These are phyloP conservation scores for Leavenworthia alabamica DNA, from an alignment of 345 rosid species.

Conservation along the genomic window DNA sequence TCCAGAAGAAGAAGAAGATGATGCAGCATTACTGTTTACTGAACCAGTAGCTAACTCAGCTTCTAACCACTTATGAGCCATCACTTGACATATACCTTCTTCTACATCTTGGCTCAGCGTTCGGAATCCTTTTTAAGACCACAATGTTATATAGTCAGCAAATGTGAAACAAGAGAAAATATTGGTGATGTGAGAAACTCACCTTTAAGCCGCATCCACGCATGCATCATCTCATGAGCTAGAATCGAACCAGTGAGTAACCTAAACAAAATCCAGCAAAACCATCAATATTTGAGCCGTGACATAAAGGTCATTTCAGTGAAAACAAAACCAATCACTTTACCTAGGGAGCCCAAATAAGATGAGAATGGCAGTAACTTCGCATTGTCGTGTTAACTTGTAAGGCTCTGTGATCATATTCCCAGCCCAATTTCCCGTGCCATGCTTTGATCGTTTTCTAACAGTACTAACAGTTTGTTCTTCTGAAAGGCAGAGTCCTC, in stretches of 20 bases:
- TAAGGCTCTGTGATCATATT: constrained; percentile 74
- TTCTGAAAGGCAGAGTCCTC: constrained; percentile 98
- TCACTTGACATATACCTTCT: constrained; percentile 96
- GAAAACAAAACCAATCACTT: background rate
- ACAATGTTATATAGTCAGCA: constrained; percentile 3
- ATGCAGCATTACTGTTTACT: constrained; percentile 25
- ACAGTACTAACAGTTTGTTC: constrained; percentile 88
- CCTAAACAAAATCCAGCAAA: constrained; percentile 31
- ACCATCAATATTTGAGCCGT: background rate
- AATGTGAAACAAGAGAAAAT: background rate
- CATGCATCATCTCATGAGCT: constrained; percentile 99
- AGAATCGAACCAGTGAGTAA: constrained; percentile 91
- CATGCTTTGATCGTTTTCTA: constrained; percentile 62
- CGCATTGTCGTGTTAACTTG: constrained; percentile 70
- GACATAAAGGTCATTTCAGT: background rate
- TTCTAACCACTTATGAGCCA: constrained; percentile 92
- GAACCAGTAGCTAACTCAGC: constrained; percentile 46
- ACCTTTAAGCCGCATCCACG: constrained; percentile 98
- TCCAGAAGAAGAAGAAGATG: constrained; percentile 41
- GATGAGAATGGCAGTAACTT: constrained; percentile 95
- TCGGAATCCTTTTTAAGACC: constrained; percentile 53
- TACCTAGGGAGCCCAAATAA: constrained; percentile 95
- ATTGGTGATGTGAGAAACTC: background rate
- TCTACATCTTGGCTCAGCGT: constrained; percentile 78
- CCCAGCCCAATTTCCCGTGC: constrained; percentile 45